phyloP scores from a whole-genome alignment of 2,329 filamentous ascomycete genomes.

The Pseudogymnoascus sp. region DNA sequence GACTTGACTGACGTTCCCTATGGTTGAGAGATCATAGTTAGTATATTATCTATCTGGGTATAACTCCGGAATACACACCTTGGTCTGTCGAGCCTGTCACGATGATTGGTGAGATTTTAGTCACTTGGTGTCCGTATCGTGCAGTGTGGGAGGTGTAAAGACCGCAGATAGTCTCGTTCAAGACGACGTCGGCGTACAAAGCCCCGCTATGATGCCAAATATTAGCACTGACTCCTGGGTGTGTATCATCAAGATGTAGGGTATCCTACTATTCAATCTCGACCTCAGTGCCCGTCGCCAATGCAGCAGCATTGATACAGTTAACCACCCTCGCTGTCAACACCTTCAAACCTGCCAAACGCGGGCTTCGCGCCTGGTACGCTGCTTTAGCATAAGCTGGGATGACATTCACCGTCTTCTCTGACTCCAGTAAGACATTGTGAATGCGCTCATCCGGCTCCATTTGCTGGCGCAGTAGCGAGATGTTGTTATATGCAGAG shows the following conservation, averaged over 20 bases:
- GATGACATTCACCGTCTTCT: slow-evolving; percentile 47
- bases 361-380: slow-evolving; percentile 38
- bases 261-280: slow-evolving; percentile 30
- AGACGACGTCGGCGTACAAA: slow-evolving; percentile 47
- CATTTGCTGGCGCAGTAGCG: slow-evolving; percentile 47
- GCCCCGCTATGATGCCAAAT: slow-evolving; percentile 18
- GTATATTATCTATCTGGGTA: background rate
- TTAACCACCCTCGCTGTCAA: slow-evolving; percentile 35
- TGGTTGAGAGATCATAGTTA: background rate
- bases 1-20: slow-evolving; percentile 49
- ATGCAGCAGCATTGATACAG: slow-evolving; percentile 40
- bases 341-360: slow-evolving; percentile 32
- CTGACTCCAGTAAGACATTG: slow-evolving; percentile 44
- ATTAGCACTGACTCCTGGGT: background rate
- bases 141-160: slow-evolving; percentile 40
- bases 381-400: slow-evolving; percentile 39
- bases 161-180: slow-evolving; percentile 40
- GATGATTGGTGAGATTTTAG: slow-evolving; percentile 33
- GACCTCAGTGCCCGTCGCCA: slow-evolving; percentile 42
- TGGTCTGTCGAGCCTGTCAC: slow-evolving; percentile 38
- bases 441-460: slow-evolving; percentile 40
- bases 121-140: slow-evolving; percentile 30
- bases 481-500: slow-evolving; percentile 39
- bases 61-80: slow-evolving; percentile 40
- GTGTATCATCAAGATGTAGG: background rate